A percentile compares a stretch with the other conserved stretches of the same genome.
Evolutionary conservation across 2,329 filamentous ascomycete species (phyloP).

Genomic region (Ceratocystiopsis minuta): DNA sequence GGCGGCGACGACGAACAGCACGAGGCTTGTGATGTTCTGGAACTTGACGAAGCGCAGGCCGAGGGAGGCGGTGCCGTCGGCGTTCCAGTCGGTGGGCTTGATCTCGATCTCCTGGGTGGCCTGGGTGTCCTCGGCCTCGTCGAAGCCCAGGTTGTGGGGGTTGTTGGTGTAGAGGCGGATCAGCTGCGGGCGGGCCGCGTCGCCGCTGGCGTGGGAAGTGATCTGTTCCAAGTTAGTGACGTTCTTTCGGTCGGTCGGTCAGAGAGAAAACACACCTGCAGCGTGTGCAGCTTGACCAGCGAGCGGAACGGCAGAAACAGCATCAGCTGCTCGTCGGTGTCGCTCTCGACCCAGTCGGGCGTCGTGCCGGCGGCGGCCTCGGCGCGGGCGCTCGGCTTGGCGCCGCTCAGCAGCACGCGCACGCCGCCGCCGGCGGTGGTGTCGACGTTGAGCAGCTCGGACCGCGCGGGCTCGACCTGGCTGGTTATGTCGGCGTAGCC

Average conservation of each 20-base stretch:
- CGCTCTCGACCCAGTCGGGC: conserved; percentile 82
- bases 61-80: conserved; percentile 54
- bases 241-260: no score
- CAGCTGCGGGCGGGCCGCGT: conserved; percentile 59
- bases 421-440: conserved; percentile 56
- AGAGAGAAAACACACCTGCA: conserved; percentile 32
- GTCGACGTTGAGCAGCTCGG: conserved; percentile 80
- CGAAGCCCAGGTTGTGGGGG: conserved; percentile 80
- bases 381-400: conserved; percentile 36
- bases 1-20: conserved; percentile 77
- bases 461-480: conserved; percentile 57
- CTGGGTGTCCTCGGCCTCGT: conserved; percentile 76
- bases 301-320: conserved; percentile 81
- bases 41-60: conserved; percentile 87
- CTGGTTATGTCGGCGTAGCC: conserved; percentile 73
- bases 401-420: conserved; percentile 51
- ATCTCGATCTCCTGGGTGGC: conserved; percentile 68
- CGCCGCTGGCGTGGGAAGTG: conserved; percentile 63
- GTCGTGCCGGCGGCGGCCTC: conserved; percentile 25
- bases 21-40: conserved; percentile 75
- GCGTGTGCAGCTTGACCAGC: conserved; percentile 73
- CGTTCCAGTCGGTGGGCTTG: conserved; percentile 62
- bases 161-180: conserved; percentile 79
- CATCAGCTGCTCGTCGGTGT: conserved; percentile 92
- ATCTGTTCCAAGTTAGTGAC: no score